Percentiles rank a stretch among this genome's conserved stretches.
Evolutionary conservation across 345 rosid species (phyloP).

Genomic region (Combretum micranthum): DNA sequence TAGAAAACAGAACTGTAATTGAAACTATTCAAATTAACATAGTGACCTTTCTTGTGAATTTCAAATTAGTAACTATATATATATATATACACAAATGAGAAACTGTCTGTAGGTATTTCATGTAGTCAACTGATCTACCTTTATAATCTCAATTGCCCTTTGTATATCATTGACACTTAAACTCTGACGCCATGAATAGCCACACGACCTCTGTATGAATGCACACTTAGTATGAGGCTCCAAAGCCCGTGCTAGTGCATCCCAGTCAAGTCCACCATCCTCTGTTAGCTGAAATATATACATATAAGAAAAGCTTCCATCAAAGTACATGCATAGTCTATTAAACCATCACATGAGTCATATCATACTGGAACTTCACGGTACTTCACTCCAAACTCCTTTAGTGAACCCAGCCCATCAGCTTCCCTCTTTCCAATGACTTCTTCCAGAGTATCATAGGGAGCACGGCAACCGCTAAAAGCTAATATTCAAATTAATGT

Average conservation of each 20-base stretch:
- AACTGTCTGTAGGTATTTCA: neutral
- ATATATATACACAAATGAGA: too few relatives aligned
- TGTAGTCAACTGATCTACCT: constrained; percentile 23
- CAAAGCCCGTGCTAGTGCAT: constrained; percentile 28
- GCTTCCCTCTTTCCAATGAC: constrained; percentile 56
- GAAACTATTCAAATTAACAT: too few relatives aligned
- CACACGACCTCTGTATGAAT: constrained; percentile 56
- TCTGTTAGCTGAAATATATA: constrained; percentile 37
- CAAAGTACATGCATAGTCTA: neutral
- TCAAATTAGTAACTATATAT: neutral
- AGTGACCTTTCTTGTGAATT: neutral
- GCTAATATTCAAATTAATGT: constrained; percentile 38
- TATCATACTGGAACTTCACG: constrained; percentile 53
- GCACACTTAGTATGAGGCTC: constrained; percentile 53
- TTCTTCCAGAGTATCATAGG: constrained; percentile 67
- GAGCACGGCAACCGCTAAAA: constrained; percentile 71
- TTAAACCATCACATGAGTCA: constrained; percentile 3
- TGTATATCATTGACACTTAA: constrained; percentile 52
- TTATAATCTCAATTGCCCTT: constrained; percentile 47
- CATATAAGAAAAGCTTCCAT: constrained; percentile 2
- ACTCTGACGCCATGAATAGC: constrained; percentile 62
- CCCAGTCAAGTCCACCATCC: constrained; percentile 55
- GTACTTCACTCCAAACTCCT: constrained; percentile 55
- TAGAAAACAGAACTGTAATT: too few relatives aligned
- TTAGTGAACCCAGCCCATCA: constrained; percentile 47